Evolutionary conservation across 2,329 filamentous ascomycete species (phyloP).

Genomic region (Aspergillus quadricinctus): DNA sequence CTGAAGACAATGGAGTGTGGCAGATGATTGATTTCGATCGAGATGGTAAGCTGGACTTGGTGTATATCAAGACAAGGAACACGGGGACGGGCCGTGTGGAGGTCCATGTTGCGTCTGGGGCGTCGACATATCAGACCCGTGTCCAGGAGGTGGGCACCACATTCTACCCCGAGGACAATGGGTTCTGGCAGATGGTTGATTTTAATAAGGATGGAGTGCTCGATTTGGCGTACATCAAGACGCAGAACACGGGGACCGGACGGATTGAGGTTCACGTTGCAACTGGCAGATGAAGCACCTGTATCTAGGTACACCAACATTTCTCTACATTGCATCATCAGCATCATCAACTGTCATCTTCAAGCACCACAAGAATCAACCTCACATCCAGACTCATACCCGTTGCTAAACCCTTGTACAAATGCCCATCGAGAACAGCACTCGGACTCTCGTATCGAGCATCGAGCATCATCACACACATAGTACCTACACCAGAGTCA

Average conservation of each 20-base stretch:
- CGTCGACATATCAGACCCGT: constrained; percentile 34
- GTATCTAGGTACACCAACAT: not conserved
- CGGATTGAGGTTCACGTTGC: constrained; percentile 11
- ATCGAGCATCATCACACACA: no score
- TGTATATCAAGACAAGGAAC: constrained; percentile 6
- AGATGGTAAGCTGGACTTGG: not conserved
- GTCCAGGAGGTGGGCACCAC: constrained; percentile 65
- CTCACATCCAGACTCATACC: not conserved
- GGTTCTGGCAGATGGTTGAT: constrained; percentile 9
- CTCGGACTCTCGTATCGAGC: no score
- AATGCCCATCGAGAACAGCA: no score
- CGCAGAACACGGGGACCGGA: constrained; percentile 7
- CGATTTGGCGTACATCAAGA: constrained; percentile 13
- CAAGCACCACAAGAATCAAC: not conserved
- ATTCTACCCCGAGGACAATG: constrained; percentile 23
- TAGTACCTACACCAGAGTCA: no score
- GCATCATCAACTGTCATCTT: not conserved
- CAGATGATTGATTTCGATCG: not conserved
- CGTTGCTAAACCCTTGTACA: no score
- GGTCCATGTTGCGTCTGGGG: constrained; percentile 5
- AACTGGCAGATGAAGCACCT: not conserved
- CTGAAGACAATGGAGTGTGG: constrained; percentile 7
- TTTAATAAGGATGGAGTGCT: constrained; percentile 8
- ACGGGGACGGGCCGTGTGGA: constrained; percentile 5
- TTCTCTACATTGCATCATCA: no score